These are phyloP conservation scores for Ogataea siamensis DNA, from an alignment of 805 yeast genomes.

Conservation along the genomic window DNA sequence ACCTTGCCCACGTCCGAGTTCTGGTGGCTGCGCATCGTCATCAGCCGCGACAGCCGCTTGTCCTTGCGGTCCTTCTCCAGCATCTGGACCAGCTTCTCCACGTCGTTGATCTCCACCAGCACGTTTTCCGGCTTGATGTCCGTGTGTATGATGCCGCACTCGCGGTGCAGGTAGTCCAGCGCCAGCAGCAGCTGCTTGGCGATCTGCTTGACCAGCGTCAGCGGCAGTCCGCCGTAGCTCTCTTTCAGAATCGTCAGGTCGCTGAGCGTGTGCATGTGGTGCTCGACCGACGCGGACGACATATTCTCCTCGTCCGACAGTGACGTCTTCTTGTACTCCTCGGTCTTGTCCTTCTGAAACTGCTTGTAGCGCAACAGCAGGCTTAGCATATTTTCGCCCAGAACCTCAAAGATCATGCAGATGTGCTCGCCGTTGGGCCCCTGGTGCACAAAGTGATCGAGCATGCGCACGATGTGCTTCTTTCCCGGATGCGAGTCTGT, in stretches of 20 bases:
- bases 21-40: slow-evolving; percentile 23
- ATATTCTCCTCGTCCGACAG: slow-evolving; percentile 9
- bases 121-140: slow-evolving; percentile 78
- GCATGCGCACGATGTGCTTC: slow-evolving; percentile 48
- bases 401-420: slow-evolving; percentile 64
- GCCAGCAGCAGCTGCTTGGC: slow-evolving; percentile 54
- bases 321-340: slow-evolving; percentile 24
- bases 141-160: slow-evolving; percentile 68
- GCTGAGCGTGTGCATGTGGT: slow-evolving; percentile 28
- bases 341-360: slow-evolving; percentile 33
- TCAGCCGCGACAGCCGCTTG: slow-evolving; percentile 23
- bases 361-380: slow-evolving; percentile 47
- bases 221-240: slow-evolving; percentile 53
- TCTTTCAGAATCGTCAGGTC: slow-evolving; percentile 38
- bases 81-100: slow-evolving; percentile 46
- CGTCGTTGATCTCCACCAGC: slow-evolving; percentile 51
- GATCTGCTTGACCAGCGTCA: slow-evolving; percentile 52
- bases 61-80: slow-evolving; percentile 38
- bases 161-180: slow-evolving; percentile 55
- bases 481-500: slow-evolving; percentile 48
- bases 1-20: slow-evolving; percentile 10
- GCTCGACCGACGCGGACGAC: slow-evolving; percentile 16
- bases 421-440: slow-evolving; percentile 68
- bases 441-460: slow-evolving; percentile 52
- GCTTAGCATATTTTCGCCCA: slow-evolving; percentile 58